Evolutionary conservation across 2,329 filamentous ascomycete genomes (phyloP).

Genomic region (Epichloe glyceriae): DNA sequence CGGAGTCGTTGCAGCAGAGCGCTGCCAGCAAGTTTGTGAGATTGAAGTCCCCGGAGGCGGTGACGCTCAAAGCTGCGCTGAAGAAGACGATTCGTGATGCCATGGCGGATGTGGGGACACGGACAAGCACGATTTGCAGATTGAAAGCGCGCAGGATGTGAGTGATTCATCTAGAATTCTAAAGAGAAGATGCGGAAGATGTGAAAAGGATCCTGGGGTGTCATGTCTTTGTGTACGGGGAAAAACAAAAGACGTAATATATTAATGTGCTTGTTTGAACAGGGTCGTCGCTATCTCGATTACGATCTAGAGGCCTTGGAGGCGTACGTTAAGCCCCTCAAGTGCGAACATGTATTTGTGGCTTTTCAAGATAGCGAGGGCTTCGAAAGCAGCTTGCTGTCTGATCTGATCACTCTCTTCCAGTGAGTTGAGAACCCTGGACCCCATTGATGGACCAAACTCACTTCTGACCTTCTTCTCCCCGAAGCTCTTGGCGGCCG

Average conservation of each 20-base stretch:
- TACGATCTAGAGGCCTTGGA: constrained; percentile 66
- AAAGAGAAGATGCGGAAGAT: too few relatives aligned
- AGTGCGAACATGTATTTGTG: constrained; percentile 50
- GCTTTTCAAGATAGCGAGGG: constrained; percentile 73
- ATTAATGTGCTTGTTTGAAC: not conserved
- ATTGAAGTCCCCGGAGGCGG: constrained; percentile 56
- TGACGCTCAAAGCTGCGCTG: constrained; percentile 58
- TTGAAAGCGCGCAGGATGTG: constrained; percentile 34
- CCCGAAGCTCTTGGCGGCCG: constrained; percentile 46
- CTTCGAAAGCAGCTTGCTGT: constrained; percentile 60
- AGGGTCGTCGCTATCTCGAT: constrained; percentile 56
- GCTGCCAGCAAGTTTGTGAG: constrained; percentile 46
- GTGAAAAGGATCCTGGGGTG: too few relatives aligned
- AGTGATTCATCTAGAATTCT: constrained; percentile 10
- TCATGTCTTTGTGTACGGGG: too few relatives aligned
- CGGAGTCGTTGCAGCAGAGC: constrained; percentile 36
- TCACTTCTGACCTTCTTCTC: constrained; percentile 16
- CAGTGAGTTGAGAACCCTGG: constrained; percentile 33
- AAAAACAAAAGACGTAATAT: too few relatives aligned
- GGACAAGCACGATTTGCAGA: constrained; percentile 42
- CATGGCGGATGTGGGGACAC: constrained; percentile 36
- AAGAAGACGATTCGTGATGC: constrained; percentile 61
- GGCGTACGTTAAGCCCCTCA: constrained; percentile 40
- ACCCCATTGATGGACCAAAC: not conserved
- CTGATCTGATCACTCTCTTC: constrained; percentile 56